A percentile compares a stretch with the other conserved stretches of the same genome.
phyloP scores from a whole-genome alignment of 768 basidiomycete species.

The Trametes cubensis region DNA sequence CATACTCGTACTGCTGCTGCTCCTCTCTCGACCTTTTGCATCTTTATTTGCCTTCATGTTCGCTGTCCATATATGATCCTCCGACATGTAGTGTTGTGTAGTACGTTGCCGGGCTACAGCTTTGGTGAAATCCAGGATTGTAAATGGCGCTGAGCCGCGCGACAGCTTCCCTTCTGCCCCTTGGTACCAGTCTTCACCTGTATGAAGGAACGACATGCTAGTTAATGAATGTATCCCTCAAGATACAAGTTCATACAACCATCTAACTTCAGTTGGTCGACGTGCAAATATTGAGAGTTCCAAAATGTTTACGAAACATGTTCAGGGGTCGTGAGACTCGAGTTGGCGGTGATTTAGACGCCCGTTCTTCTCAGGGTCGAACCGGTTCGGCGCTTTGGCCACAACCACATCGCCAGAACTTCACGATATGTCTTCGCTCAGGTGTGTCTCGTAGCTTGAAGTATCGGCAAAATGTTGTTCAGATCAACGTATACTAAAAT shows the following conservation, averaged over 20 bases:
- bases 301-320: no score
- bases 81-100: conserved; percentile 13
- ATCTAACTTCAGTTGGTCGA: no score
- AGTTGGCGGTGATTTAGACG: neutral
- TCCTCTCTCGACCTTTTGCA: neutral
- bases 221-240: no score
- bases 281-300: no score
- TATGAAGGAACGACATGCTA: no score
- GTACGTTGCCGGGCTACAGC: conserved; percentile 9
- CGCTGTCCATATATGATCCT: conserved; percentile 27
- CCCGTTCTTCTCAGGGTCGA: conserved; percentile 11
- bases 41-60: conserved; percentile 26
- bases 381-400: conserved; percentile 25
- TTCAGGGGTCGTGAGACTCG: no score
- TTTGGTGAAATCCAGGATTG: conserved; percentile 13
- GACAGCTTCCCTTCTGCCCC: neutral
- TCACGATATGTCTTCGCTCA: conserved; percentile 15
- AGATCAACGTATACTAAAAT: no score
- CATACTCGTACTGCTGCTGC: conserved; percentile 7
- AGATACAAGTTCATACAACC: no score
- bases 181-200: no score
- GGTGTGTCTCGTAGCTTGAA: conserved; percentile 3
- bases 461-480: no score
- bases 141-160: conserved; percentile 11
- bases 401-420: conserved; percentile 17